phyloP scores from a whole-genome alignment of 2,329 filamentous ascomycete species.

The Arthroderma sp. region DNA sequence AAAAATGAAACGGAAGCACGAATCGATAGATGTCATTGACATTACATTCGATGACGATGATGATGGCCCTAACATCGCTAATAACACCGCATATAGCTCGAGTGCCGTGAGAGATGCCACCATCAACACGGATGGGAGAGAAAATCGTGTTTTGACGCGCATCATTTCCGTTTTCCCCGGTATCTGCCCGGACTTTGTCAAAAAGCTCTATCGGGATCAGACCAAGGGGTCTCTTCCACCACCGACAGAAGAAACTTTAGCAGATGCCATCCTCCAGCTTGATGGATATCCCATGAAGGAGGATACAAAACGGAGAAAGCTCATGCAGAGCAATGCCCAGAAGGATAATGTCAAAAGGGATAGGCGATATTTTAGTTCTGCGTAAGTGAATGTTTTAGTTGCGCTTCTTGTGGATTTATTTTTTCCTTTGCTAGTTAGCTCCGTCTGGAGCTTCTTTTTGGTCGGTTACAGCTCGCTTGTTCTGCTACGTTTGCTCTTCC shows the following conservation, averaged over 20 bases:
- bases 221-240: not conserved
- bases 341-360: slow-evolving; percentile 16
- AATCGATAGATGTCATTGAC: not conserved
- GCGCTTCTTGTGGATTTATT: too few species aligned
- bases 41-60: not conserved
- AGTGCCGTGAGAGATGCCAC: too few species aligned
- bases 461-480: too few species aligned
- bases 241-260: slow-evolving; percentile 19
- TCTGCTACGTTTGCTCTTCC: too few species aligned
- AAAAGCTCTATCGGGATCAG: slow-evolving; percentile 20
- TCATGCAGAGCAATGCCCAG: slow-evolving; percentile 15
- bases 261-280: slow-evolving; percentile 30
- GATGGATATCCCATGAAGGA: slow-evolving; percentile 32
- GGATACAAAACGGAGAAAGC: slow-evolving; percentile 24
- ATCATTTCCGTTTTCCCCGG: slow-evolving; percentile 35
- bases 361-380: slow-evolving; percentile 12
- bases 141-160: slow-evolving; percentile 14
- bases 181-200: slow-evolving; percentile 31
- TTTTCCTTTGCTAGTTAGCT: too few species aligned
- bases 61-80: not conserved
- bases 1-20: not conserved
- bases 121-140: not conserved
- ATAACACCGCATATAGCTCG: not conserved
- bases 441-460: too few species aligned
- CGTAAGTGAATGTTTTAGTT: slow-evolving; percentile 9